Evolutionary conservation across 257 asterid species (phyloP).

Genomic region (Salvia hispanica): DNA sequence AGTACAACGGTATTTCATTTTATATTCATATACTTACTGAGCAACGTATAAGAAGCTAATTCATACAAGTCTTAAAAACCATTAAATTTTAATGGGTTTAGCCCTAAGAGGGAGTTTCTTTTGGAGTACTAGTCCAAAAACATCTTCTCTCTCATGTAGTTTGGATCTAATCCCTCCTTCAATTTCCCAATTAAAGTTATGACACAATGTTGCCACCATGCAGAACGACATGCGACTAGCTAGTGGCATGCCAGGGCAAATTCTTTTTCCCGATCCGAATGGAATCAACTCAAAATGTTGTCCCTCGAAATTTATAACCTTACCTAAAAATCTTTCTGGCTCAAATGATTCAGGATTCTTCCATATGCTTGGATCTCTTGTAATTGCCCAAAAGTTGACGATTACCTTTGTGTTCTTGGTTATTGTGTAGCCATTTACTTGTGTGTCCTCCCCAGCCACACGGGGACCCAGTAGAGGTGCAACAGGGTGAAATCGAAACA

Average conservation of each 20-base stretch:
- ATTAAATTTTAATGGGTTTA: not conserved
- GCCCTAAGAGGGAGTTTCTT: not conserved
- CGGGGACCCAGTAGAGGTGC: not conserved
- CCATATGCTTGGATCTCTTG: slow-evolving; percentile 2
- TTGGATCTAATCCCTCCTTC: not conserved
- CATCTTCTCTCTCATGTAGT: not conserved
- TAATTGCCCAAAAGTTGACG: not conserved
- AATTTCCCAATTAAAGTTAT: not conserved
- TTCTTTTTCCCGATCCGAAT: not conserved
- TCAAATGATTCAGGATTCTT: not conserved
- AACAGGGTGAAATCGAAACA: not conserved
- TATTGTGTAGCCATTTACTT: not conserved
- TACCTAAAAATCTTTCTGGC: not conserved
- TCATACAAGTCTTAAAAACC: not conserved
- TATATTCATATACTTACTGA: too few species aligned
- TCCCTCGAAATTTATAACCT: not conserved
- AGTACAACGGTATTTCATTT: too few species aligned
- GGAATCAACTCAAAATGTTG: not conserved
- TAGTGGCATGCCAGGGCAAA: not conserved
- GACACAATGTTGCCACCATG: not conserved
- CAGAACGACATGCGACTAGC: not conserved
- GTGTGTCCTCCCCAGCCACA: not conserved
- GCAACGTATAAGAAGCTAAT: too few species aligned
- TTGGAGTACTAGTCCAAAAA: not conserved
- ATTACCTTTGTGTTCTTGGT: not conserved